Conservation (phyloP, 768 basidiomycete genomes). For the Atractiella rhizophila region DNA sequence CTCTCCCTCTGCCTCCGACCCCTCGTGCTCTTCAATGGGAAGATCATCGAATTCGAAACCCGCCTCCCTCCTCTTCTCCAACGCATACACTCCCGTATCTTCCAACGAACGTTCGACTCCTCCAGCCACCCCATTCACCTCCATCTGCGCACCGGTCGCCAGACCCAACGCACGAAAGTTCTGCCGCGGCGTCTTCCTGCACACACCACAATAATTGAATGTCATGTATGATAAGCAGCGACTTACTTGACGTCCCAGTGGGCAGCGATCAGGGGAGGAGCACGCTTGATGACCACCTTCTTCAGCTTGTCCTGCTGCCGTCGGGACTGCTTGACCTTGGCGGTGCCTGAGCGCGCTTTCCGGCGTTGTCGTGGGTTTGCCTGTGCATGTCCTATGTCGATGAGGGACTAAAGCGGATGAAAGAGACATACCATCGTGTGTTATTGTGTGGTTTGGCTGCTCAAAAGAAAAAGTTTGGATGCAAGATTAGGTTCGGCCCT, state of each 20-base stretch:
- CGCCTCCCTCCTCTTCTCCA: slow-evolving; percentile 1
- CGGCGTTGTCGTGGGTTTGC: slow-evolving; percentile 79
- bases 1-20: too few relatives aligned
- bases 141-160: neutral
- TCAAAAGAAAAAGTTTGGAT: too few relatives aligned
- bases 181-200: slow-evolving; percentile 1
- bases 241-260: neutral
- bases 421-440: too few relatives aligned
- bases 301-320: slow-evolving; percentile 45
- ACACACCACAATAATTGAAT: slow-evolving; percentile 1
- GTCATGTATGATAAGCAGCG: neutral
- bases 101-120: too few relatives aligned
- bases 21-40: too few relatives aligned
- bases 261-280: neutral
- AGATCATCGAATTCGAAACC: neutral
- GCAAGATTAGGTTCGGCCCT: too few relatives aligned
- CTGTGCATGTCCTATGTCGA: slow-evolving; percentile 36
- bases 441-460: too few relatives aligned
- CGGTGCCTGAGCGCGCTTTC: slow-evolving; percentile 49
- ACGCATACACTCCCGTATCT: too few relatives aligned
- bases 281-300: slow-evolving; percentile 25
- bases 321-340: slow-evolving; percentile 50
- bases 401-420: too few relatives aligned
- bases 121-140: too few relatives aligned
- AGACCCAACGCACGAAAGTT: slow-evolving; percentile 6